phyloP scores from a whole-genome alignment of 2,329 filamentous ascomycete genomes.

The Podosphaera xanthii region DNA sequence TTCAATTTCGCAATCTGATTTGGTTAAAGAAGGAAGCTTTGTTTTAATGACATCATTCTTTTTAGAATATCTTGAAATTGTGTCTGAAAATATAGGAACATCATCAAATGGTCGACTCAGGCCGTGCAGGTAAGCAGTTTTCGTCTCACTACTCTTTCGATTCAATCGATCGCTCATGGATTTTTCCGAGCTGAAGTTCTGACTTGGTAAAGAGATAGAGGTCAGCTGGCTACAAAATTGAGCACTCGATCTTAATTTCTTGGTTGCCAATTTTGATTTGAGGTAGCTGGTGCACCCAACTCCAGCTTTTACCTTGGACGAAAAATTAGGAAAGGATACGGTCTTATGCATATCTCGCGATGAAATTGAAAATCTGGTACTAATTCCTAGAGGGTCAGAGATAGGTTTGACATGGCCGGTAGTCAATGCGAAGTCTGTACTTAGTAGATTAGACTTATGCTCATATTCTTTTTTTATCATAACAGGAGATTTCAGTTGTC shows the following conservation, averaged over 20 bases:
- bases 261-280: background rate
- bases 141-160: background rate
- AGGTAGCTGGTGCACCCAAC: background rate
- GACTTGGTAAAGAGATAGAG: background rate
- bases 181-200: background rate
- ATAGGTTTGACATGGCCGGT: background rate
- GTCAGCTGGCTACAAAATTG: background rate
- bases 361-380: conserved; percentile 8
- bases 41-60: background rate
- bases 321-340: background rate
- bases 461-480: background rate
- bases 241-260: no score
- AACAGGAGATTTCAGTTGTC: background rate
- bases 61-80: background rate
- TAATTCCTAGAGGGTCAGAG: conserved; percentile 7
- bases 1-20: background rate
- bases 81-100: background rate
- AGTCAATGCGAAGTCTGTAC: background rate
- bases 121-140: background rate
- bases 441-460: background rate
- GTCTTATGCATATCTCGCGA: background rate
- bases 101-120: conserved; percentile 24
- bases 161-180: background rate
- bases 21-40: background rate
- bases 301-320: conserved; percentile 19